A percentile compares a stretch with the other conserved stretches of the same genome.
Conservation (phyloP, 2,329 filamentous ascomycete species). For the Ceratocystis diversiconidia region DNA sequence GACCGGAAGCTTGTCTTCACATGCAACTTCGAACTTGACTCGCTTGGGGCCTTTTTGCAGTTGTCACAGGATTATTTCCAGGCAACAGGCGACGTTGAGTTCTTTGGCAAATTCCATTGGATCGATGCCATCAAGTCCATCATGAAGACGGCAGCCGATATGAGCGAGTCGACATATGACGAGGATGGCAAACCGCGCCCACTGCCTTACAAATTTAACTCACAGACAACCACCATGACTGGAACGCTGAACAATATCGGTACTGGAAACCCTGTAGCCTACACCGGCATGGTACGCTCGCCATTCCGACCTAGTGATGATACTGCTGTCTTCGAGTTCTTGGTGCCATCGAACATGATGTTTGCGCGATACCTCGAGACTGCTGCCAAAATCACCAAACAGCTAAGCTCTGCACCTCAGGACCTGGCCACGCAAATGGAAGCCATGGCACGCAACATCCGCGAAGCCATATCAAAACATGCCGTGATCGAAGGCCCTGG, state of each 20-base stretch:
- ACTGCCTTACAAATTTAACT: conserved; percentile 61
- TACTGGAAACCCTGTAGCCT: conserved; percentile 64
- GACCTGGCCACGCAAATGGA: conserved; percentile 42
- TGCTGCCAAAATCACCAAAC: conserved; percentile 32
- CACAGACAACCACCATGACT: conserved; percentile 41
- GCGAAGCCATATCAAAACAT: conserved; percentile 52
- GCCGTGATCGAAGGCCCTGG: conserved; percentile 48
- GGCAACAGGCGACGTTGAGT: conserved; percentile 52
- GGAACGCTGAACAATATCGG: conserved; percentile 32
- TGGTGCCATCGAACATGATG: conserved; percentile 86
- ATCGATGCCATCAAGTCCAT: conserved; percentile 56
- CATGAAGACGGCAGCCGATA: conserved; percentile 51
- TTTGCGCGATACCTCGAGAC: conserved; percentile 47
- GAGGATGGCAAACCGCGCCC: conserved; percentile 40
- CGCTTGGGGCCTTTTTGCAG: conserved; percentile 71
- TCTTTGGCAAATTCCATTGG: conserved; percentile 60
- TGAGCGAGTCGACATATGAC: conserved; percentile 63
- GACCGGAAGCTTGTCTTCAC: conserved; percentile 45
- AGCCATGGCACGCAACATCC: conserved; percentile 46
- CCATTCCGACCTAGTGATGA: conserved; percentile 89
- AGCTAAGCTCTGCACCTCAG: conserved; percentile 39
- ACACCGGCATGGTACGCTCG: conserved; percentile 65
- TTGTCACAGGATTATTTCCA: conserved; percentile 64
- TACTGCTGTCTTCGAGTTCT: conserved; percentile 68
- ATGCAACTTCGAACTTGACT: conserved; percentile 88